Conservation (phyloP, 345 rosid genomes). For the Rhodamnia rubescens region DNA sequence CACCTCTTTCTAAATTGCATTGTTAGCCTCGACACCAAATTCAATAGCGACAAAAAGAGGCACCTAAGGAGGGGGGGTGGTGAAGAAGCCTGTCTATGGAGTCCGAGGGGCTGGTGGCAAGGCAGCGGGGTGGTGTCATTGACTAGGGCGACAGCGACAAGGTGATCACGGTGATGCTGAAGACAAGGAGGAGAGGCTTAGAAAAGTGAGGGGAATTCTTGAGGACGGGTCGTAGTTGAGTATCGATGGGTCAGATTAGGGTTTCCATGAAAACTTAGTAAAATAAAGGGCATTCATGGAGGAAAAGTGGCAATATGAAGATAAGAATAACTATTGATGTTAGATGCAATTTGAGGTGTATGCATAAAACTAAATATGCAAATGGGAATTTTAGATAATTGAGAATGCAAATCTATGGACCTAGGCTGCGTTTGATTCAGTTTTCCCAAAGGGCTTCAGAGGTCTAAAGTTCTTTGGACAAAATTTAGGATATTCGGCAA, state of each 20-base stretch:
- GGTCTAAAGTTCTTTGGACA: too few relatives aligned
- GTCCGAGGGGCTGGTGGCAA: neutral
- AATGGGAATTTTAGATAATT: neutral
- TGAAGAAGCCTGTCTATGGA: neutral
- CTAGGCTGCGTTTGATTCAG: too few relatives aligned
- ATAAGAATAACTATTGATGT: neutral
- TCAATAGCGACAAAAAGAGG: neutral
- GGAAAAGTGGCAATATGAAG: neutral
- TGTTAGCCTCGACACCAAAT: neutral
- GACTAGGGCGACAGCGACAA: neutral
- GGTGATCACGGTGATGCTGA: neutral
- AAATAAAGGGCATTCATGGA: neutral
- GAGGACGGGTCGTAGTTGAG: neutral
- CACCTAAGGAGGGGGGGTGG: too few relatives aligned
- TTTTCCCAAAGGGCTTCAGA: too few relatives aligned
- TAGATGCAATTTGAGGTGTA: neutral
- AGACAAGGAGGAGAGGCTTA: neutral
- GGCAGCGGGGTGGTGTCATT: neutral
- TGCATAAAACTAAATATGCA: neutral
- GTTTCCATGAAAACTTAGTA: neutral
- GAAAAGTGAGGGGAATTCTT: neutral
- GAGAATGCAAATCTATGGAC: neutral
- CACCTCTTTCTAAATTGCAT: neutral
- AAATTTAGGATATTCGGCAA: too few relatives aligned
- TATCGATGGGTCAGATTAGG: neutral